Percentiles rank a stretch among this genome's conserved stretches.
Evolutionary conservation across 441 rosid species (phyloP).

Genomic region (Mallotus repandus): DNA sequence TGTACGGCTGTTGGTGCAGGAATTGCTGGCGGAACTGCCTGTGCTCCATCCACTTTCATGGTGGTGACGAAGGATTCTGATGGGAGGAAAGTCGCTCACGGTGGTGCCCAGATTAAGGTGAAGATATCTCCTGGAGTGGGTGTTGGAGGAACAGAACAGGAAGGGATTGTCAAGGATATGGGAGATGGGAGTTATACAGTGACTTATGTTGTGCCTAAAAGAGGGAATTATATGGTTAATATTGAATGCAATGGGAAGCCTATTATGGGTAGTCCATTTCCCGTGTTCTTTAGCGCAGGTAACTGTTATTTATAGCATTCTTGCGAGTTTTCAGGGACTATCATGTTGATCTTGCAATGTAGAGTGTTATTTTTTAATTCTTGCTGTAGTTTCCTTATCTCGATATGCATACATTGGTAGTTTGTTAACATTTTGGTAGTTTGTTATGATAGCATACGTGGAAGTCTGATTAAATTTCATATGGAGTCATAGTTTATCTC

Average conservation of each 20-base stretch:
- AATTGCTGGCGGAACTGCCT: conserved; percentile 96
- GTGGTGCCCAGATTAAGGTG: conserved; percentile 76
- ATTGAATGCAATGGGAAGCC: conserved; percentile 84
- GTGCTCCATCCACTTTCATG: conserved; percentile 75
- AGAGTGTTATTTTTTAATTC: background rate
- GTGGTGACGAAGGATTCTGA: conserved; percentile 84
- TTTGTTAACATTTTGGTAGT: background rate
- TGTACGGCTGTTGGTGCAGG: conserved; percentile 94
- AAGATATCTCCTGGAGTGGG: conserved; percentile 87
- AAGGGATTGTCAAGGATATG: conserved; percentile 87
- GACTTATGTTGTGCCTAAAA: conserved; percentile 92
- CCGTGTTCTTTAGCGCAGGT: conserved; percentile 98
- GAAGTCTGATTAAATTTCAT: too few relatives aligned
- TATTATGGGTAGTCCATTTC: conserved; percentile 96
- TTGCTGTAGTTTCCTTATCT: background rate
- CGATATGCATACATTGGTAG: background rate
- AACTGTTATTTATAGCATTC: background rate
- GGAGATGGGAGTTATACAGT: conserved; percentile 91
- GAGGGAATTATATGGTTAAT: conserved; percentile 95
- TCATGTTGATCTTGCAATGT: background rate
- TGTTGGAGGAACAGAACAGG: conserved; percentile 92
- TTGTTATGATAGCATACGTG: too few relatives aligned
- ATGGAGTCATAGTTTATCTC: too few relatives aligned
- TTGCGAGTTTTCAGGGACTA: background rate
- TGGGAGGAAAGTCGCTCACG: conserved; percentile 78